Percentiles rank a stretch among this genome's conserved stretches.
These are phyloP conservation scores for Salvia rosmarinus DNA, from an alignment of 257 asterid genomes.

Conservation along the genomic window DNA sequence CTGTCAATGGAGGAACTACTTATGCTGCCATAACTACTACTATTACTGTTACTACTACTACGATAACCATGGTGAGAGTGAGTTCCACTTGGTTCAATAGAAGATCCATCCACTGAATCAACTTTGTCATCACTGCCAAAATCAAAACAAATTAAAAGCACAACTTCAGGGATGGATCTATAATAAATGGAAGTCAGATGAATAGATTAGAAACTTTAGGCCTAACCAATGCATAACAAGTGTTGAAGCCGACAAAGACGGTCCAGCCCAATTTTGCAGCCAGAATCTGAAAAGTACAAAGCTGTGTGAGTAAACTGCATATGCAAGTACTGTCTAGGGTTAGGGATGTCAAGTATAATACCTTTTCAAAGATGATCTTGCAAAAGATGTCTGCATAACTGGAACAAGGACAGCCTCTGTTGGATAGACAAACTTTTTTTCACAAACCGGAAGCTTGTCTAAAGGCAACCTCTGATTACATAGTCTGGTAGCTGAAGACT, in stretches of 20 bases:
- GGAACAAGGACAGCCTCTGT: constrained; percentile 95
- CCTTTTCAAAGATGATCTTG: constrained; percentile 93
- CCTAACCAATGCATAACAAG: constrained; percentile 82
- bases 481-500: constrained; percentile 52
- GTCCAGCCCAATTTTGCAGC: constrained; percentile 98
- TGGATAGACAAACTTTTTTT: constrained; percentile 77
- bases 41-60: constrained; percentile 90
- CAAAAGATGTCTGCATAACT: constrained; percentile 82
- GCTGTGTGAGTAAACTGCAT: constrained; percentile 33
- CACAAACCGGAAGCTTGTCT: constrained; percentile 51
- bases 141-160: constrained; percentile 44
- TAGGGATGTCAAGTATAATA: constrained; percentile 33
- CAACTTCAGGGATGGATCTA: constrained; percentile 29
- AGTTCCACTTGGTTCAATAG: constrained; percentile 63
- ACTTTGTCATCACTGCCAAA: constrained; percentile 64
- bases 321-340: constrained; percentile 20
- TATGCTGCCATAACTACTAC: constrained; percentile 85
- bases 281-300: constrained; percentile 71
- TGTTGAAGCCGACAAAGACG: constrained; percentile 80
- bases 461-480: constrained; percentile 54
- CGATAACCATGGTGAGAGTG: constrained; percentile 69
- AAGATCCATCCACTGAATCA: constrained; percentile 65
- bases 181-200: constrained; percentile 23
- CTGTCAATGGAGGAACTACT: constrained; percentile 92
- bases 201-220: constrained; percentile 22